Percentiles rank a stretch among this genome's conserved stretches.
phyloP scores from a whole-genome alignment of 1,284 basidiomycete genomes.

The Heterobasidion annosum region DNA sequence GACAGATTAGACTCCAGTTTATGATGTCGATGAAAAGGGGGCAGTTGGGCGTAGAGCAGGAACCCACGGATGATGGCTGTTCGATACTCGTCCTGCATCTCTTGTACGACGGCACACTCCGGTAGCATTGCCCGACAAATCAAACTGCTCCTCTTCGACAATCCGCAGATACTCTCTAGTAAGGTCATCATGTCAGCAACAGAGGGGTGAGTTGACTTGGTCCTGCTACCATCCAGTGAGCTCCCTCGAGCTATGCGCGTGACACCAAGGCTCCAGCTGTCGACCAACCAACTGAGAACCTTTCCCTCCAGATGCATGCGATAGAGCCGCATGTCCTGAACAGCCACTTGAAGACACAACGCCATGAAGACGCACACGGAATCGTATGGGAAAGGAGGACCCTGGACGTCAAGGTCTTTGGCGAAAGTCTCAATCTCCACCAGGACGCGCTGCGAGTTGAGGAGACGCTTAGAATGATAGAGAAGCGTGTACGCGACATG shows the following conservation, averaged over 20 bases:
- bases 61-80: slow-evolving; percentile 61
- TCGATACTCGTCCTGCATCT: slow-evolving; percentile 47
- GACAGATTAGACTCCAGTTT: background rate
- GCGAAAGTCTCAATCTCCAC: slow-evolving; percentile 68
- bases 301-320: slow-evolving; percentile 78
- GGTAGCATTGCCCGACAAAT: slow-evolving; percentile 47
- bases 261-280: slow-evolving; percentile 57
- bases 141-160: slow-evolving; percentile 36
- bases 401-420: slow-evolving; percentile 80
- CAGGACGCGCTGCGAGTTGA: slow-evolving; percentile 50
- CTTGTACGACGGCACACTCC: slow-evolving; percentile 53
- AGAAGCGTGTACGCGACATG: slow-evolving; percentile 62
- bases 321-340: slow-evolving; percentile 74
- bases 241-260: slow-evolving; percentile 15
- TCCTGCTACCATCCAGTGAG: slow-evolving; percentile 11
- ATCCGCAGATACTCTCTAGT: slow-evolving; percentile 52
- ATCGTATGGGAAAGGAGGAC: slow-evolving; percentile 77
- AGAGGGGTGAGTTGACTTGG: slow-evolving; percentile 39
- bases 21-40: slow-evolving; percentile 23
- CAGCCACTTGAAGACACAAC: slow-evolving; percentile 56
- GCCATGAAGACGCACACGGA: slow-evolving; percentile 78
- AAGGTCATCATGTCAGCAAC: slow-evolving; percentile 57
- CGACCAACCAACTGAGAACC: slow-evolving; percentile 74
- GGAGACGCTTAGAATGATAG: slow-evolving; percentile 26
- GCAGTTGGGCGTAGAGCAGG: slow-evolving; percentile 55